Evolutionary conservation across 345 rosid species (phyloP), one percentile per base, ranked within the genome.

Genomic region (Nasturtium officinale): DNA sequence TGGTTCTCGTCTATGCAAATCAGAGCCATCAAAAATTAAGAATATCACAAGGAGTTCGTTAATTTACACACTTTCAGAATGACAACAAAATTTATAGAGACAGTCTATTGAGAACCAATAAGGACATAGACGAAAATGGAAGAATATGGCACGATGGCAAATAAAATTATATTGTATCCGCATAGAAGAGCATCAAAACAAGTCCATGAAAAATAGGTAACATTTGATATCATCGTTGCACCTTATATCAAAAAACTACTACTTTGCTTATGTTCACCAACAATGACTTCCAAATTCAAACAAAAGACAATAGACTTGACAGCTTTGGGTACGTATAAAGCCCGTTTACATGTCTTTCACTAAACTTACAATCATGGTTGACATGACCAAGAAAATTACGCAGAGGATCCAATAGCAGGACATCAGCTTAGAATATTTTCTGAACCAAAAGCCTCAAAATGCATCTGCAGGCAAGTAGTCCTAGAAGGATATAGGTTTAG

Each of bases 401-500:
- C 18, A 25, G 71, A 46, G n/a, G 8, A 48, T 75, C 45, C 53
- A 61, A 52, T 52, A 67, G 63, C 61, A 21, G 38, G 68, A 42
- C 55, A 67, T 58, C 33, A 67, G 38, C 65, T 58, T 67, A 18
- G 5, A 10, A 17, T 16, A 32, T 57, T 32, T 62, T 53, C 45
- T 43, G 18, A 63, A 57, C 32, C 12, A 57, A 46, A 43, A 35
- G 23, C 13, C 40, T 32, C 50, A 54, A 21, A 20, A 6, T 66
- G 17, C n/a, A 43, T 54, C 45, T 58, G 26, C 67, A 25, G 65
- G 40, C 8, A 55, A 45, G 55, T 42, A 53, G 23, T 46, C 64
- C 58, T 56, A 55, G 28, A 62, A 40, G 61, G 32, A 25, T 56
- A 45, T 5, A 61, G 7, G 57, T 45, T 43, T 23, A 6, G 43